These are phyloP conservation scores for Cladosporium sp. DNA, from an alignment of 2,329 filamentous ascomycete species.

Conservation along the genomic window DNA sequence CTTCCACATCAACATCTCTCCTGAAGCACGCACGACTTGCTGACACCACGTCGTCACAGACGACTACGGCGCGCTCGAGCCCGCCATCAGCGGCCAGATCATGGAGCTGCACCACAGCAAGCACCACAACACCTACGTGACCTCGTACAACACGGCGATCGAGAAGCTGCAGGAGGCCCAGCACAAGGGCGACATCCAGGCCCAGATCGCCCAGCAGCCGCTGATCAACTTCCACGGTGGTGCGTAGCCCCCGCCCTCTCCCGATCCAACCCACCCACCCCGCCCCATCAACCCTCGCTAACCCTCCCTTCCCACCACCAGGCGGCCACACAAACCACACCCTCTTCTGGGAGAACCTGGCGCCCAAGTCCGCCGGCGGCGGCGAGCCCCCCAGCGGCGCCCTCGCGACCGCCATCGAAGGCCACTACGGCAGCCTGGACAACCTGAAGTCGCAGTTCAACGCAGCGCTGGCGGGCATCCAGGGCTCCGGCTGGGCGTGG, in stretches of 20 bases:
- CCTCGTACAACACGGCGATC: conserved; percentile 73
- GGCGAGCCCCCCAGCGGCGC: conserved; percentile 56
- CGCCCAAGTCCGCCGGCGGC: conserved; percentile 60
- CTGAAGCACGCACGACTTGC: conserved; percentile 29
- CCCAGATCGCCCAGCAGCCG: conserved; percentile 51
- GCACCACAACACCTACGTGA: conserved; percentile 93
- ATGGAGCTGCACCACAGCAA: conserved; percentile 95
- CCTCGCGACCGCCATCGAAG: conserved; percentile 53
- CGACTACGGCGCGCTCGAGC: conserved; percentile 93
- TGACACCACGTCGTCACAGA: conserved; percentile 47
- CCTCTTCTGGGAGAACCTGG: conserved; percentile 65
- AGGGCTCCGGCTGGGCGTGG: conserved; percentile 72
- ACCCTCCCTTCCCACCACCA: conserved; percentile 11
- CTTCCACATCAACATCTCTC: not conserved
- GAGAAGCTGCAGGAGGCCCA: conserved; percentile 61
- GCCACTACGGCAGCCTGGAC: conserved; percentile 53
- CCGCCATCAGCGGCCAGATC: conserved; percentile 75
- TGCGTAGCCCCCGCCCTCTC: conserved; percentile 15
- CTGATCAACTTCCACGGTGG: conserved; percentile 62
- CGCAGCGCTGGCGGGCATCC: conserved; percentile 56
- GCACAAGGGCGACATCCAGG: conserved; percentile 46
- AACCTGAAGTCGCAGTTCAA: conserved; percentile 59
- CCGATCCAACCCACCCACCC: not conserved
- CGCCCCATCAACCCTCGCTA: not conserved
- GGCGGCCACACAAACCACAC: conserved; percentile 62